Evolutionary conservation across 2,329 filamentous ascomycete species (phyloP), one percentile per base, ranked within the genome.

Genomic region (Penicillium crustosum): DNA sequence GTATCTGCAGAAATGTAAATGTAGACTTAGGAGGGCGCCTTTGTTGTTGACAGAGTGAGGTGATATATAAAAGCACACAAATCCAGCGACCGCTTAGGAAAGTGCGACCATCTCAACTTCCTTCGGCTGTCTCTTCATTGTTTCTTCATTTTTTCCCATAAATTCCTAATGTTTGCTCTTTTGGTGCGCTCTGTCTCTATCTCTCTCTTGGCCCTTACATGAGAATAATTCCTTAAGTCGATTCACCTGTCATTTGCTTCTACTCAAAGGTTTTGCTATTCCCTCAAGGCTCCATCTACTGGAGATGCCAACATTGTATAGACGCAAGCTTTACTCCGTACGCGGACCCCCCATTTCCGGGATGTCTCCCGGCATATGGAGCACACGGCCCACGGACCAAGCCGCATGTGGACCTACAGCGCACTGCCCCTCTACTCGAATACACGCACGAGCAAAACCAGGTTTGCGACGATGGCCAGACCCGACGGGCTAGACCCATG

Each of bases 331-430:
- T 60, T 59, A n/a, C n/a, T n/a, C n/a, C n/a, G n/a, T n/a, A 53
- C 19, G 55, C 43, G 50, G 57, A 63, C 65, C 51, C 12, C 47
- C 45, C 29, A 21, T 35, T 49, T 48, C 56, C 60, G 63, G 60
- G 60, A 50, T 57, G 48, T 50, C 55, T 52, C 62, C 63, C 64
- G 59, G 31, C 38, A 60, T 35, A 42, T 51, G 31, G 19, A 23
- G 29, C 6, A 48, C 21, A 13, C 19, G 19, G 31, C 31, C 31
- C 19, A 63, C 54, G 55, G 58, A 54, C 57, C 53, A 61, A 61
- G 60, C 64, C 63, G 60, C 52, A 59, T 58, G 60, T 66, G 63
- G 65, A 60, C 59, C 62, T 6, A 56, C 33, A 17, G 36, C 25
- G 49, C 50, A 45, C 25, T 48, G 52, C 55, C 60, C 51, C 53